Conservation (phyloP, 495 filamentous ascomycete genomes). For the Penicillium bialowiezense region DNA sequence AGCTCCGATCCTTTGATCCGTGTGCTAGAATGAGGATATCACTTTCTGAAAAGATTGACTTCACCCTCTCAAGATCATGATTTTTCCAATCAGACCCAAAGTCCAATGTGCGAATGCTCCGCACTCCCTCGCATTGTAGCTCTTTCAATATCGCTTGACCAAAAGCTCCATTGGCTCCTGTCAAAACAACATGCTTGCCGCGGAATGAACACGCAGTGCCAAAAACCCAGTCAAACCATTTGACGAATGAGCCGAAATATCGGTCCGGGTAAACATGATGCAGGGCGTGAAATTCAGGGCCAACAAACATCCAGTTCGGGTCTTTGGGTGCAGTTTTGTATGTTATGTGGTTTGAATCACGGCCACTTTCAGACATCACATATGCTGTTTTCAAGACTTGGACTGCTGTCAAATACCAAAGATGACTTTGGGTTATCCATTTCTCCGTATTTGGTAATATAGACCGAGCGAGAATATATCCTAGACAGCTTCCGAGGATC, state of each 20-base stretch:
- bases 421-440: not conserved
- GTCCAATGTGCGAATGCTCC: not conserved
- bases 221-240: constrained; percentile 20
- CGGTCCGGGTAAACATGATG: constrained; percentile 22
- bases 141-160: constrained; percentile 9
- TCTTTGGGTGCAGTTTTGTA: constrained; percentile 17
- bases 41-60: not conserved
- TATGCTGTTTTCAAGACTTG: not conserved
- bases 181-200: constrained; percentile 14
- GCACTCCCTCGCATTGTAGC: constrained; percentile 9
- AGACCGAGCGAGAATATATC: not conserved
- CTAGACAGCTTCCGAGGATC: constrained; percentile 6
- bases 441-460: not conserved
- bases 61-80: not conserved
- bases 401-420: not conserved
- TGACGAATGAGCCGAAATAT: constrained; percentile 22
- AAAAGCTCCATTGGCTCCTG: constrained; percentile 11
- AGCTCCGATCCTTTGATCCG: constrained; percentile 1
- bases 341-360: constrained; percentile 16
- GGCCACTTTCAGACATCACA: constrained; percentile 11
- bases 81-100: constrained; percentile 1
- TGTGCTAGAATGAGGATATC: not conserved
- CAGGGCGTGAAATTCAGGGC: constrained; percentile 19
- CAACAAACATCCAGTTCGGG: constrained; percentile 13
- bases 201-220: constrained; percentile 20